Evolutionary conservation across 2,329 filamentous ascomycete species (phyloP).

Genomic region (Coleophoma cylindrospora): DNA sequence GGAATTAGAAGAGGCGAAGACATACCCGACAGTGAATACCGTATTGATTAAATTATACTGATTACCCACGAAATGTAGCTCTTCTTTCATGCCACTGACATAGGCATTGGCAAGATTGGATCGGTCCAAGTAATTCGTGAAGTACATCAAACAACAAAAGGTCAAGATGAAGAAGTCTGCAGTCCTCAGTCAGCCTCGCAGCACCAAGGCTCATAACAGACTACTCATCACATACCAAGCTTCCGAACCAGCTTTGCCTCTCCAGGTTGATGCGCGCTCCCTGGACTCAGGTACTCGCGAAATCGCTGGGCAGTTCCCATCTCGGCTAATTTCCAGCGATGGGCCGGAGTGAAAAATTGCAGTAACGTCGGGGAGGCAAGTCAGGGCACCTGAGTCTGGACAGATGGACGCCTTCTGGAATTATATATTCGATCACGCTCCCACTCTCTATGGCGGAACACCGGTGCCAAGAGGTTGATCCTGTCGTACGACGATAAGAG

Average conservation of each 20-base stretch:
- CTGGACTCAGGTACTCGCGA: conserved; percentile 1
- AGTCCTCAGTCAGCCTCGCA: conserved; percentile 12
- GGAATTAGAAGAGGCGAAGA: neutral
- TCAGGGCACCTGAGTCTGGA: neutral
- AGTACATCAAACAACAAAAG: conserved; percentile 34
- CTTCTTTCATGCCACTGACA: conserved; percentile 48
- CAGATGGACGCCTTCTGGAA: neutral
- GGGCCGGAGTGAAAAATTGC: neutral
- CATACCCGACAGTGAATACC: conserved; percentile 29
- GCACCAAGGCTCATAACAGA: conserved; percentile 22
- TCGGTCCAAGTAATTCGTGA: conserved; percentile 36
- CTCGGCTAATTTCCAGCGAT: neutral
- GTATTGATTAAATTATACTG: conserved; percentile 50
- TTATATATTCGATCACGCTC: neutral
- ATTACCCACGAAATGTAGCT: conserved; percentile 40
- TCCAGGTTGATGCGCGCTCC: conserved; percentile 6
- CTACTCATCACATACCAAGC: conserved; percentile 10
- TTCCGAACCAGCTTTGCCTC: conserved; percentile 20
- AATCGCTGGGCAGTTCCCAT: neutral
- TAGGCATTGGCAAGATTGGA: conserved; percentile 50
- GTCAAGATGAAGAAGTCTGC: conserved; percentile 26
- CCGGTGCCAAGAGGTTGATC: neutral
- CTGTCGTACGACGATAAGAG: neutral
- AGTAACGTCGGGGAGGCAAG: neutral
- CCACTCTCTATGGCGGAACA: neutral